Evolutionary conservation across 257 asterid genomes (phyloP).

Genomic region (Solanum pinnatisectum): DNA sequence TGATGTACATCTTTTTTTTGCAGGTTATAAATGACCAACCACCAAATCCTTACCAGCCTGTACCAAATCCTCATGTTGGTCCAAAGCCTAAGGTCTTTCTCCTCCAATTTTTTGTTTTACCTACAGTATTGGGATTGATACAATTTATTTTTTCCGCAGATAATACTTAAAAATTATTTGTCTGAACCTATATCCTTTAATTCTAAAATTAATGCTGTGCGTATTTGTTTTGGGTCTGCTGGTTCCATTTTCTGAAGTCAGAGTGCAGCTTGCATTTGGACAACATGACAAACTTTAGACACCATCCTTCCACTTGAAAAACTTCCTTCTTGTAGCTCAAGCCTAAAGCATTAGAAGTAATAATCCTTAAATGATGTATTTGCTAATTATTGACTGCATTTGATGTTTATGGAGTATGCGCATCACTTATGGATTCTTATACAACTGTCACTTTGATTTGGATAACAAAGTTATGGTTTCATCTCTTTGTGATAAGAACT

Average conservation of each 20-base stretch:
- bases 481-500: neutral
- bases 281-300: neutral
- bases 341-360: neutral
- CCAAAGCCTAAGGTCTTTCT: constrained; percentile 73
- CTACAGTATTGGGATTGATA: neutral
- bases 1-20: constrained; percentile 8
- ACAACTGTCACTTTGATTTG: neutral
- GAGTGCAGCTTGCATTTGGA: neutral
- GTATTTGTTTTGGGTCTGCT: neutral
- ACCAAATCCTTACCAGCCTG: constrained; percentile 84
- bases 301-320: neutral
- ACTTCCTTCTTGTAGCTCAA: neutral
- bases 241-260: neutral
- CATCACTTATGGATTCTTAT: neutral
- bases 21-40: constrained; percentile 89
- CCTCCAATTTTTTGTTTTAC: neutral
- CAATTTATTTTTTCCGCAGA: neutral
- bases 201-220: neutral
- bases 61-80: constrained; percentile 55
- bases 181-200: neutral
- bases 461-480: neutral
- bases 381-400: neutral
- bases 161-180: neutral
- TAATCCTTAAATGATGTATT: neutral
- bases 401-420: neutral